Evolutionary conservation across 2,329 filamentous ascomycete genomes (phyloP).

Genomic region (Nothophoma quercina): DNA sequence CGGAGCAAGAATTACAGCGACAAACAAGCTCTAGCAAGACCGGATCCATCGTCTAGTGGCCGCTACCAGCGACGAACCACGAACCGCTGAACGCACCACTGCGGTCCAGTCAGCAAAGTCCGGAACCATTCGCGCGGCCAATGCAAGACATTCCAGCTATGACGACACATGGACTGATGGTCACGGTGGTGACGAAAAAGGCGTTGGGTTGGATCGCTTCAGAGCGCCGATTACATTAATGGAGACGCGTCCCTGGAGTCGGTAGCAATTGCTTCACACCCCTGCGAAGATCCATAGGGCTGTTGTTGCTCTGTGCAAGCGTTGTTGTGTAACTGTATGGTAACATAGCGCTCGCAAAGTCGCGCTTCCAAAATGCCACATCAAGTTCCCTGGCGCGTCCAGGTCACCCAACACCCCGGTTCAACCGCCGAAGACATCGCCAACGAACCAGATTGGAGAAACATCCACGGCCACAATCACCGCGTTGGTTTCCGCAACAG

Average conservation of each 20-base stretch:
- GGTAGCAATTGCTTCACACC: background rate
- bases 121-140: background rate
- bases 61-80: slow-evolving; percentile 10
- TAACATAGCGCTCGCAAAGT: too few species aligned
- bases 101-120: background rate
- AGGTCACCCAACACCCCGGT: slow-evolving; percentile 48
- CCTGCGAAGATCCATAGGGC: background rate
- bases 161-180: slow-evolving; percentile 4
- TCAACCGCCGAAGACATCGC: slow-evolving; percentile 52
- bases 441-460: slow-evolving; percentile 54
- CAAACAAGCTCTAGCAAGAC: slow-evolving; percentile 13
- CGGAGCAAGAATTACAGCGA: slow-evolving; percentile 17
- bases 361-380: slow-evolving; percentile 5
- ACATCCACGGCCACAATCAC: slow-evolving; percentile 44
- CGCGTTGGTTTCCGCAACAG: slow-evolving; percentile 52
- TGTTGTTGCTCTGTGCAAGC: background rate
- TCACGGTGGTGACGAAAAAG: slow-evolving; percentile 9
- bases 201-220: background rate
- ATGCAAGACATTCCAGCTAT: slow-evolving; percentile 4
- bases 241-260: background rate
- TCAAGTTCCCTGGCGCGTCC: slow-evolving; percentile 36
- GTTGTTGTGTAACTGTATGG: background rate
- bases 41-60: slow-evolving; percentile 10
- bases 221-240: background rate
- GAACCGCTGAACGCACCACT: slow-evolving; percentile 3